phyloP scores from a whole-genome alignment of 75 land plant species.

The Ceratopteris richardii region DNA sequence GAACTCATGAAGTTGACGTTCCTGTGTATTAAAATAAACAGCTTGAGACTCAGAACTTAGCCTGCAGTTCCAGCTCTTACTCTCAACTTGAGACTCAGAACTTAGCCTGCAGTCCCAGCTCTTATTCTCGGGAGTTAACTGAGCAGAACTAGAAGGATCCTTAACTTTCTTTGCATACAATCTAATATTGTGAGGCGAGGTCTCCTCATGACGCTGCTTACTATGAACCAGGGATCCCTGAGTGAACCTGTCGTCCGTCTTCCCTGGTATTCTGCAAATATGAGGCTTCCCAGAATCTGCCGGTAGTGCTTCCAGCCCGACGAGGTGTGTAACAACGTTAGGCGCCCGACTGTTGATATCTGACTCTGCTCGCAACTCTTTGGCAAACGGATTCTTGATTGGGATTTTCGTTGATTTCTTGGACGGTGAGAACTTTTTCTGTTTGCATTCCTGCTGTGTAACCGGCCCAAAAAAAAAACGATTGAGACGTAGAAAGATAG shows the following conservation, averaged over 20 bases:
- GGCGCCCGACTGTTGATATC: constrained; percentile 39
- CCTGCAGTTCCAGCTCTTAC: constrained; percentile 14
- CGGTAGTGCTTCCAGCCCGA: constrained; percentile 77
- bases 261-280: neutral
- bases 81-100: too few relatives aligned
- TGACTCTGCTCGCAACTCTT: constrained; percentile 53
- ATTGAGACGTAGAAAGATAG: too few relatives aligned
- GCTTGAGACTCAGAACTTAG: too few relatives aligned
- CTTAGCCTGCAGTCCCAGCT: neutral
- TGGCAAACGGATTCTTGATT: constrained; percentile 56
- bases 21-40: constrained; percentile 96
- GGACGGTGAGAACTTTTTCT: constrained; percentile 13
- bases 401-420: constrained; percentile 41
- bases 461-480: too few relatives aligned
- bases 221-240: neutral
- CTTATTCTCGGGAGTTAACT: neutral
- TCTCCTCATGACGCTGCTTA: neutral
- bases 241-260: neutral
- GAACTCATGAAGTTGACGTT: constrained; percentile 72
- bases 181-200: neutral
- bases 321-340: constrained; percentile 63
- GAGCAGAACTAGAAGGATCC: neutral
- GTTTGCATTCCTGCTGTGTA: constrained; percentile 31
- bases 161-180: neutral
- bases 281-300: constrained; percentile 5